A percentile compares a stretch with the other conserved stretches of the same genome.
phyloP scores from a whole-genome alignment of 192 early-diverging fungal genomes.

The Backusella westeae region DNA sequence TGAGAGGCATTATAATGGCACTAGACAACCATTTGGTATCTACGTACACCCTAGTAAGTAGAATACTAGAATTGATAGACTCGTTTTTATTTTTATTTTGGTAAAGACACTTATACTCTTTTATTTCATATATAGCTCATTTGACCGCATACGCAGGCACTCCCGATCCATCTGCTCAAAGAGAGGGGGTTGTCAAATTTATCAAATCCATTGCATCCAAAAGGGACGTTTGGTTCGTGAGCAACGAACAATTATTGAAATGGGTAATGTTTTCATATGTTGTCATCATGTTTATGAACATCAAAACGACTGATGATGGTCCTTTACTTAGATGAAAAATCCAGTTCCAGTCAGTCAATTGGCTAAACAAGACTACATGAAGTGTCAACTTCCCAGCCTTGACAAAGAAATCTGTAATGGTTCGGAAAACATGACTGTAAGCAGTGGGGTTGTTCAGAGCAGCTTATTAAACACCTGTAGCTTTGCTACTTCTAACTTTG shows the following conservation, averaged over 20 bases:
- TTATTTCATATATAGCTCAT: slow-evolving; percentile 24
- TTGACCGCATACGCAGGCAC: slow-evolving; percentile 30
- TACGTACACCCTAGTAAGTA: slow-evolving; percentile 35
- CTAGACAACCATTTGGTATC: slow-evolving; percentile 52
- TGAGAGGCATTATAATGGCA: slow-evolving; percentile 47
- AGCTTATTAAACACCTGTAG: slow-evolving; percentile 43
- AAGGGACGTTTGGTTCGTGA: slow-evolving; percentile 71
- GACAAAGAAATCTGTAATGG: slow-evolving; percentile 72
- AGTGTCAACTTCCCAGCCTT: slow-evolving; percentile 50
- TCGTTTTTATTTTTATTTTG: no score
- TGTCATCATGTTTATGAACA: not conserved
- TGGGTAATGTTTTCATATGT: slow-evolving; percentile 37
- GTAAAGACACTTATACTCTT: not conserved
- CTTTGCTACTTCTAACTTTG: slow-evolving; percentile 42
- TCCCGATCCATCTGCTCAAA: slow-evolving; percentile 24
- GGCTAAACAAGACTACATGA: slow-evolving; percentile 62
- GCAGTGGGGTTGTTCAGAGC: slow-evolving; percentile 29
- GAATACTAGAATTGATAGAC: no score
- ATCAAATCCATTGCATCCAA: slow-evolving; percentile 47
- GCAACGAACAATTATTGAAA: slow-evolving; percentile 60
- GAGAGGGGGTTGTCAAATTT: slow-evolving; percentile 42
- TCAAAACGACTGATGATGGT: not conserved
- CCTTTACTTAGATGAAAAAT: slow-evolving; percentile 57
- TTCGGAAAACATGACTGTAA: slow-evolving; percentile 39
- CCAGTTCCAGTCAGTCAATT: slow-evolving; percentile 65